Evolutionary conservation across 2,329 filamentous ascomycete species (phyloP), one percentile per base, ranked within the genome.

Genomic region (Microsporum ferrugineum): DNA sequence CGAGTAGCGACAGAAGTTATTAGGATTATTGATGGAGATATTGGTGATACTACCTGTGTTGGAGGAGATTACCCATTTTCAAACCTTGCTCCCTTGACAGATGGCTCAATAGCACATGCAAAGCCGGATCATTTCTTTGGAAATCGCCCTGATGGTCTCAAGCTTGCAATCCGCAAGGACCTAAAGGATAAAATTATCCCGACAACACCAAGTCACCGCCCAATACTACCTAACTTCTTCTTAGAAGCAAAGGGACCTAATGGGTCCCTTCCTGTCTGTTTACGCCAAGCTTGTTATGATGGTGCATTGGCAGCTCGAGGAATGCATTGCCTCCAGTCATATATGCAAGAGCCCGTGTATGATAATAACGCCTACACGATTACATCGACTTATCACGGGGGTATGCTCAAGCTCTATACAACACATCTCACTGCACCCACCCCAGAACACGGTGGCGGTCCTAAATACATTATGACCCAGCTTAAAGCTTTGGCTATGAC

Each of bases 321-420:
- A 12, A 75, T 78, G 62, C 70, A 74, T 56, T 67, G 62, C 31
- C 65, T 79, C 53, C 70, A 73, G 65, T 74, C 70, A 61, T 75
- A 74, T 60, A 63, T 65, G 61, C 56, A 66, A 58, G 66, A 36
- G 41, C 66, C 67, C 0, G 33, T 64, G 14, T 77, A 73, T 62
- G 72, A 36, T 10, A 2, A 2, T 10, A 36, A 36, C 34, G 34
- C 34, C 5, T 36, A 36, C 34, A 36, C 34, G 34, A 10, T 36
- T 5, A 36, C 34, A 5, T 36, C 34, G 34, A 63, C 59, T n/a
- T 63, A 63, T 53, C 33, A 60, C 23, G 61, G 31, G n/a, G 49
- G 61, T 34, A 14, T 33, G 39, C 61, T 63, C 23, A 63, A 61
- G 61, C 45, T 63, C 34, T 63, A 61, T 36, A 58, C 61, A 6